Base-by-base conservation (phyloP, 2,329 filamentous ascomycete genomes). In the Venturia pyrina region DNA sequence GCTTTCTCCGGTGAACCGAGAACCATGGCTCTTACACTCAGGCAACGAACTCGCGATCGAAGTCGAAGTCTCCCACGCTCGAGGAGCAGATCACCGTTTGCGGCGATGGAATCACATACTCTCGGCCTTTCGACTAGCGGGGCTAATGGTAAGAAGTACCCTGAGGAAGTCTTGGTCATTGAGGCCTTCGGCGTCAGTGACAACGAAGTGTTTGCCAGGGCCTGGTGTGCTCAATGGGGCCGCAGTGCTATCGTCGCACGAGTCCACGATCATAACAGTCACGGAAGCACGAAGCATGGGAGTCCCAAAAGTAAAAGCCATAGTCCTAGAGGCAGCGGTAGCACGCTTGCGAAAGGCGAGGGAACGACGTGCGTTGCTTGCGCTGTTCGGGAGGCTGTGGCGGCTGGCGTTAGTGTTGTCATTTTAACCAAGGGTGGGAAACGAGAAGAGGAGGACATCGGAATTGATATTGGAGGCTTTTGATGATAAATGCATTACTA, bases 191-290 rank as follows among this genome's bases (percentile, higher is more conserved):
- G 89, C 0, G 87, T 89, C 28, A 80, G 80, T 62, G 89, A 91
- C 74, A 91, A 91, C 69, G 89, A 91, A 75, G 89, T 91, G 4
- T 82, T 92, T 70, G 89, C 87, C 0, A 79, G 89, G 68, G 88
- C 89, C 7, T 92, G 89, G 89, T 91, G 89, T 73, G 84, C 87
- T 65, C 87, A 90, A 71, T 90, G 88, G 84, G 89, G 89, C 2
- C 76, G 90, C 70, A 87, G 83, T 71, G 89, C 89, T 0, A 78
- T 92, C 21, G 83, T 91, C 66, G 88, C 88, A 10, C 87, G 91
- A 74, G 74, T 90, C 64, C 79, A 82, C 67, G 85, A 82, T 77
- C 53, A 59, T 17, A 32, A 24, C 28, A 59, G 53, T 13, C 53
- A 59, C 19, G 53, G 28, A 59, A 59, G 53, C 15, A 17, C 53